Evolutionary conservation across 441 rosid genomes (phyloP).

Genomic region (Bruguiera hainesii): DNA sequence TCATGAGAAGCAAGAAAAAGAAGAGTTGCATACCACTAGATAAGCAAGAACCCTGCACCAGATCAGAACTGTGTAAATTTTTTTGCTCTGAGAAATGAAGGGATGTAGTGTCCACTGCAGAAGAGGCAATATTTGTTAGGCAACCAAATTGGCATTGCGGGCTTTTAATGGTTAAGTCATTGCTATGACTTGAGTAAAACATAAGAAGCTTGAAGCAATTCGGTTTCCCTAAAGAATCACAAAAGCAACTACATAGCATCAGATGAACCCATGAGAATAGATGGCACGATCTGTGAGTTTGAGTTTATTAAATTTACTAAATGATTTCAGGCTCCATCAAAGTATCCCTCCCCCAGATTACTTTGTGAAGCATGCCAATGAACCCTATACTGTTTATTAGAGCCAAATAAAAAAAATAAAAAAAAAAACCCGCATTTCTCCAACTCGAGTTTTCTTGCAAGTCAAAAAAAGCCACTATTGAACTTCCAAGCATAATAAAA

Average conservation of each 20-base stretch:
- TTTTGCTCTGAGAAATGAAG: slow-evolving; percentile 79
- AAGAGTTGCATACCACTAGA: slow-evolving; percentile 61
- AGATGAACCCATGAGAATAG: not conserved
- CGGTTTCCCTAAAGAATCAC: not conserved
- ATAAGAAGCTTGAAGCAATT: not conserved
- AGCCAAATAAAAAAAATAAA: too few relatives aligned
- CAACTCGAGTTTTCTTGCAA: too few relatives aligned
- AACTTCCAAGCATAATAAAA: not conserved
- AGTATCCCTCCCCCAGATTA: not conserved
- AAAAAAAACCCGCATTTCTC: too few relatives aligned
- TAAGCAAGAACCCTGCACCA: slow-evolving; percentile 98
- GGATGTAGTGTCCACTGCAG: slow-evolving; percentile 98
- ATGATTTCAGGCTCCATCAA: not conserved
- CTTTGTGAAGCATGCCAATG: too few relatives aligned
- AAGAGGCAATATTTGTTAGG: slow-evolving; percentile 5
- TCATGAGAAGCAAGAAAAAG: not conserved
- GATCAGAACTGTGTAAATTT: slow-evolving; percentile 77
- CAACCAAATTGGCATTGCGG: not conserved
- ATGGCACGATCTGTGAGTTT: not conserved
- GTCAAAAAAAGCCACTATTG: too few relatives aligned
- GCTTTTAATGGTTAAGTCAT: slow-evolving; percentile 2
- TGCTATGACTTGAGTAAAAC: not conserved
- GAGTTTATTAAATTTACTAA: not conserved
- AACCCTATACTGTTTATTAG: too few relatives aligned
- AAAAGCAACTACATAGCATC: not conserved